Base-by-base conservation (phyloP, 2,329 filamentous ascomycete genomes). In the Hypoxylon sp. region DNA sequence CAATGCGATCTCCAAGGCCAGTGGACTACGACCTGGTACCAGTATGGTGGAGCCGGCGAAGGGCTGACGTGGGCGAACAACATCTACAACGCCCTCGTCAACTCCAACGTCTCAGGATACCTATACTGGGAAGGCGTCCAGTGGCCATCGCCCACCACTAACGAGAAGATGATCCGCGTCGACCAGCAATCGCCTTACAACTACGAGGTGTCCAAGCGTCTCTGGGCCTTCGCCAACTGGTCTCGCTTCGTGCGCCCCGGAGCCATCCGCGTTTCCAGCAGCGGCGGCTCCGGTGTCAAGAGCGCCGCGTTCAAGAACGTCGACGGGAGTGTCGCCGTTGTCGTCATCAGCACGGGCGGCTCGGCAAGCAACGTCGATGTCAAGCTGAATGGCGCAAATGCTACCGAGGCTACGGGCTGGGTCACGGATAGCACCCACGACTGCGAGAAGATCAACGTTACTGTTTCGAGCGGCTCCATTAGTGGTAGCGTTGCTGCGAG, bases 21-120 rank as follows among this genome's bases (percentile, higher is more conserved):
- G 3, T 83, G 78, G 75, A 78, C 75, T 4, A 79, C 82, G 2
- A 75, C 78, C 1, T 87, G 83, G 82, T 85, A 84, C 71, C 63
- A 69, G 0, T 77, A 71, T 63, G 83, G 84, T 45, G 81, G 79
- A 8, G 73, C 77, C 0, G 81, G 81, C 36, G 85, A 87, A 65
- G 85, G 85, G 5, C 77, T 84, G 68, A 85, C 83, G 2, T 87
- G 84, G 85, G 85, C 85, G 1, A 82, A 83, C 68, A 82, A 83
- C 67, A 81, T 87, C 45, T 82, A 83, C 73, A 78, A 78, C 30
- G 83, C 80, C 18, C 75, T 87, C 12, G 78, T 83, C 4, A 80
- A 80, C 69, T 79, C 78, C 22, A 82, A 84, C 68, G 76, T 83
- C 4, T 82, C 80, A 6, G 85, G 80, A 0, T 87, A 86, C 69